These are phyloP conservation scores for Carpinus viminea DNA, from an alignment of 306 rosid species.

Conservation along the genomic window DNA sequence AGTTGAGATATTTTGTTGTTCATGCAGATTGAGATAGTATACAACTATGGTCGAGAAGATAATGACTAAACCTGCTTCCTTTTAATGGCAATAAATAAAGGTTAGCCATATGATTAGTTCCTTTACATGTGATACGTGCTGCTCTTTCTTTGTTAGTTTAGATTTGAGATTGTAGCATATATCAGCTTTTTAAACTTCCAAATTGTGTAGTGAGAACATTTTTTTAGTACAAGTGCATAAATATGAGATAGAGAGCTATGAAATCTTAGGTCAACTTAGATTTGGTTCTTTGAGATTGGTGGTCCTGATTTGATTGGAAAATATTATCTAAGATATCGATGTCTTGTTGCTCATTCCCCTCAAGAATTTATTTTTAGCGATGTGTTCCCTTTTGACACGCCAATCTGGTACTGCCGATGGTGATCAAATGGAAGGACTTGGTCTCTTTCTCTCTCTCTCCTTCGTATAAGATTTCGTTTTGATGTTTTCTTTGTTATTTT, in stretches of 20 bases:
- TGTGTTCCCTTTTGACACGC: neutral
- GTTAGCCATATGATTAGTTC: constrained; percentile 35
- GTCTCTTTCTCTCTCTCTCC: neutral
- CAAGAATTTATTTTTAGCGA: neutral
- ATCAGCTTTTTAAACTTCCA: constrained; percentile 1
- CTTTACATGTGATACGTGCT: neutral
- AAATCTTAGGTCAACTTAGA: neutral
- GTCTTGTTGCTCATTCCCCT: neutral
- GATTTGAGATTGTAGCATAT: constrained; percentile 12
- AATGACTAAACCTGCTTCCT: constrained; percentile 44
- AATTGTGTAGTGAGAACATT: neutral
- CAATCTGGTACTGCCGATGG: neutral
- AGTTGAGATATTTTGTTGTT: constrained; percentile 23
- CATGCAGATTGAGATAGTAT: constrained; percentile 83
- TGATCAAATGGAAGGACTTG: neutral
- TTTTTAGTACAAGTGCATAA: neutral
- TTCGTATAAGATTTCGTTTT: constrained; percentile 2
- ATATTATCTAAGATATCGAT: neutral
- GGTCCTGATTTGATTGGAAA: neutral
- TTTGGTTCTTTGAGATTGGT: neutral
- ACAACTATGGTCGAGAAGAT: constrained; percentile 84
- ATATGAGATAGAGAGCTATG: neutral
- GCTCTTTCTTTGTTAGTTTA: neutral
- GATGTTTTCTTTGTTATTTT: neutral
- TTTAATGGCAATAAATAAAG: constrained; percentile 55